These are phyloP conservation scores for Pharus latifolius DNA, from an alignment of 176 grass and related monocot species.

Conservation along the genomic window DNA sequence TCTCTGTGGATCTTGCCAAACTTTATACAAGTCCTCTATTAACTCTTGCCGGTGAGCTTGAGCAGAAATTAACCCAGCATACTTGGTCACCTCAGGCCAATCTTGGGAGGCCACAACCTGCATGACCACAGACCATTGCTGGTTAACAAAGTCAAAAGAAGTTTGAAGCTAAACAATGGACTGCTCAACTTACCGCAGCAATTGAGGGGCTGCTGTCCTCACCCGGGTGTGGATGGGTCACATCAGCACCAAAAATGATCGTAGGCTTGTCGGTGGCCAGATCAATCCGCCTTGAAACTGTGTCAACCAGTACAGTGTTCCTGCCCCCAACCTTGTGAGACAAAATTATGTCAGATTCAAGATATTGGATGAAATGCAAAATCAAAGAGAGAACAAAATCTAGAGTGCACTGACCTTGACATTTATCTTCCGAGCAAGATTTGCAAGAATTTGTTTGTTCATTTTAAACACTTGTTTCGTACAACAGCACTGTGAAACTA, in stretches of 20 bases:
- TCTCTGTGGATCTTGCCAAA: no score
- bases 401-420: no score
- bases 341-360: neutral
- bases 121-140: no score
- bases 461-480: constrained; percentile 41
- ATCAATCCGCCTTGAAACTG: constrained; percentile 6
- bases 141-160: no score
- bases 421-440: constrained; percentile 51
- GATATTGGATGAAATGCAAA: neutral
- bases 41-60: no score
- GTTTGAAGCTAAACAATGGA: no score
- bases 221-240: constrained; percentile 34
- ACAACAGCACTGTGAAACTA: constrained; percentile 42
- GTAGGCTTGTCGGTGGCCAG: constrained; percentile 21
- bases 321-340: constrained; percentile 31
- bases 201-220: constrained; percentile 37
- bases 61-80: no score
- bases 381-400: neutral
- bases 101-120: no score
- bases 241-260: no score
- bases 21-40: no score
- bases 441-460: constrained; percentile 35
- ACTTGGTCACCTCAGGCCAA: no score
- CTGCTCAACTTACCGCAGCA: no score
- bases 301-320: constrained; percentile 35